phyloP scores from a whole-genome alignment of 108 stramenopile species.

The Nannochloropsis salina region DNA sequence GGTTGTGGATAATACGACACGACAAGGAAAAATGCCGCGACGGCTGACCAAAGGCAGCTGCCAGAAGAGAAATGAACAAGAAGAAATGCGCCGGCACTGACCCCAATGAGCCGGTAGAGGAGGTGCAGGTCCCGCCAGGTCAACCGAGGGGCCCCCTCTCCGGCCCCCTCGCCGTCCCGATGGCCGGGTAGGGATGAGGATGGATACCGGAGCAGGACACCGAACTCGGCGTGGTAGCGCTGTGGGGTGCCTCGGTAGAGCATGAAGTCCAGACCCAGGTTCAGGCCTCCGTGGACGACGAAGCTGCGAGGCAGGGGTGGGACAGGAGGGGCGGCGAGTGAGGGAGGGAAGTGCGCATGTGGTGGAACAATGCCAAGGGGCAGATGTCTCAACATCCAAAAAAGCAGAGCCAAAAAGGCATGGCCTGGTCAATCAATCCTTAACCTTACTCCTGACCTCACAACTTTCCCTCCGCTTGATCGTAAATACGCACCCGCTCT shows the following conservation, averaged over 20 bases:
- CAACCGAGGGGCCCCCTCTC: background rate
- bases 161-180: background rate
- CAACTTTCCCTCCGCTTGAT: too few relatives aligned
- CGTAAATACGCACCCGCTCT: background rate
- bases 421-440: too few relatives aligned
- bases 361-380: background rate
- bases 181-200: background rate
- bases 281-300: background rate
- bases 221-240: slow-evolving; percentile 9
- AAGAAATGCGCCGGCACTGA: background rate
- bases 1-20: background rate
- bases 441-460: too few relatives aligned
- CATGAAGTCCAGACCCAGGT: background rate
- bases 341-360: background rate
- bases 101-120: slow-evolving; percentile 4
- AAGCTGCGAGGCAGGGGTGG: background rate
- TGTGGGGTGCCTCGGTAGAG: background rate
- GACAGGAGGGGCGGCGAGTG: background rate
- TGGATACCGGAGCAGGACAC: background rate
- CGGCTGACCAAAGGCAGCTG: too few relatives aligned
- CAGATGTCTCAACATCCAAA: background rate
- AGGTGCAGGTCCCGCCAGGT: slow-evolving; percentile 11
- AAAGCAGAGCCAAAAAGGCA: background rate
- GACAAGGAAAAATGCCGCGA: too few relatives aligned
- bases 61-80: background rate